Percentiles rank a stretch among this genome's conserved stretches.
These are phyloP conservation scores for Yamadazyma blattariae DNA, from an alignment of 1,139 yeast genomes.

Conservation along the genomic window DNA sequence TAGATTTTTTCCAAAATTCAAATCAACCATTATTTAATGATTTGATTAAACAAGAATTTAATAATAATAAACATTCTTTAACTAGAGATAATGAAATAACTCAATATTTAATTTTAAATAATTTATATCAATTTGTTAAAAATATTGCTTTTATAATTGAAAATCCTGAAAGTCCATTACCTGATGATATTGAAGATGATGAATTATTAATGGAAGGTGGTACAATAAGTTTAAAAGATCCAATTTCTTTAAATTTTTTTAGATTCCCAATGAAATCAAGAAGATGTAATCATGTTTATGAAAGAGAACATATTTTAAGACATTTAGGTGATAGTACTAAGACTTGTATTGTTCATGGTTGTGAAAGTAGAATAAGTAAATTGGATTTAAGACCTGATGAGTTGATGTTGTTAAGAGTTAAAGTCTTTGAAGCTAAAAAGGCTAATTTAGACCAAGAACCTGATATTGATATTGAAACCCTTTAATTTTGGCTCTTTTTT, in stretches of 20 bases:
- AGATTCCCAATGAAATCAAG: conserved; percentile 51
- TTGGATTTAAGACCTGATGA: conserved; percentile 39
- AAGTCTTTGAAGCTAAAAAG: conserved; percentile 20
- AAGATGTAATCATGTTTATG: conserved; percentile 62
- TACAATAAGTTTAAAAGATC: conserved; percentile 59
- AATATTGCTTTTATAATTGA: conserved; percentile 27
- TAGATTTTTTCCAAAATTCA: conserved; percentile 15
- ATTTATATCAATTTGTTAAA: conserved; percentile 22
- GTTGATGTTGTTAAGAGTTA: conserved; percentile 50
- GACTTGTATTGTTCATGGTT: conserved; percentile 50
- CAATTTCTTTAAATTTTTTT: conserved; percentile 54
- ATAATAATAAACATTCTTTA: conserved; percentile 3
- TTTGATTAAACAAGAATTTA: conserved; percentile 6
- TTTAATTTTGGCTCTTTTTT: too few relatives aligned
- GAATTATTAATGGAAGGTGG: conserved; percentile 69
- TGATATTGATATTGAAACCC: background rate
- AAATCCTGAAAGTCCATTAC: conserved; percentile 42
- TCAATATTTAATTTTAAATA: conserved; percentile 5
- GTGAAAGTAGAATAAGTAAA: conserved; percentile 27
- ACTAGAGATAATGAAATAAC: conserved; percentile 8
- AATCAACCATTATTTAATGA: conserved; percentile 10
- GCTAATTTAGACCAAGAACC: background rate
- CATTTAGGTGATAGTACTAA: conserved; percentile 21
- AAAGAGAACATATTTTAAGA: conserved; percentile 38
- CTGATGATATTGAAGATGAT: conserved; percentile 42